Evolutionary conservation across 345 rosid species (phyloP), one percentile per base, ranked within the genome.

Genomic region (Rhodomyrtus tomentosa): DNA sequence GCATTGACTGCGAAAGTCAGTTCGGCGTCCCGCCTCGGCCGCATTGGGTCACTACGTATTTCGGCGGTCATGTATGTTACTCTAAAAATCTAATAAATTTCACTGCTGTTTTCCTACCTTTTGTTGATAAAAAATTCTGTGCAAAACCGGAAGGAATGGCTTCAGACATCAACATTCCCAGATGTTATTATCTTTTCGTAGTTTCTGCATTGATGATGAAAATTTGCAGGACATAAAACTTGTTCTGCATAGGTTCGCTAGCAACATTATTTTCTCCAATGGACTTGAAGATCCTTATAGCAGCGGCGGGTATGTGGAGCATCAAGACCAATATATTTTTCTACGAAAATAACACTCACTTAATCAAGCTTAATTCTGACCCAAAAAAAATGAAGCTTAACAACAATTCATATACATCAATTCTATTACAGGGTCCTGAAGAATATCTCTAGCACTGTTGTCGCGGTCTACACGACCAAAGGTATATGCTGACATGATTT

Each of bases 261-360:
- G 93, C 90, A 92, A 92, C 86, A 90, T 92, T 82, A 92, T 92
- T 80, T 92, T 92, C 93, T 92, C 95, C 3, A 92, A 92, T 55
- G 93, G 95, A 53, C 87, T 91, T 4, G 76, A 76, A 83, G 93
- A 92, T 90, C 95, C 95, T 80, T 89, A 89, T 36, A 91, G 93
- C 83, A 87, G 87, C n/a, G 91, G 91, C 89, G 92, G 95, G 95
- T 91, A 91, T 27, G 50, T 3, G 5, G 6, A 36, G 27, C 32
- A 40, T 14, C 29, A 14, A 42, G 27, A 32, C 20, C 32, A 11
- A 0, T 27, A 59, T 4, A 14, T 59, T 32, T 32, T 81, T 49
- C 7, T 81, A 81, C 16, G 54, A 40, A 81, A 76, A 81, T 18
- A 40, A 14, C 54, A 32, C 36, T 27, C 12, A 50, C 55, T 81